Base-by-base conservation (phyloP, 1,284 basidiomycete genomes). In the Rhodotorula sp. region DNA sequence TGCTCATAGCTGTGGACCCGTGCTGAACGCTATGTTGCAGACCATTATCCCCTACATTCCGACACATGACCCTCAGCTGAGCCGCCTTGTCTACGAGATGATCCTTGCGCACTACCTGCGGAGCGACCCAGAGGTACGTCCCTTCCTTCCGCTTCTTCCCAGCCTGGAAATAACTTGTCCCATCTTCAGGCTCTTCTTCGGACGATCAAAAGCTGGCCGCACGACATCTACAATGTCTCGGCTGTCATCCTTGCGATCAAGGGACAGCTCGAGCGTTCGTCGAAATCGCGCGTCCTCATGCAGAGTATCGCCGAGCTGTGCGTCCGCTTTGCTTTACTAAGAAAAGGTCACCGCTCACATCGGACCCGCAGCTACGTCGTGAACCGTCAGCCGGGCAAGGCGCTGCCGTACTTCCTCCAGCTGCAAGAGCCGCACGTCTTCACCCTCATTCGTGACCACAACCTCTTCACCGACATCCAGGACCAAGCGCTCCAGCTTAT, bases 381-480 rank as follows among this genome's bases (percentile, higher is more conserved):
- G 22, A 94, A 96, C 77, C 88, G 91, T 4, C 94, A 98, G 83
- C 93, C 92, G 0, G 94, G 92, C 36, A 95, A 96, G 82, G 97
- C 96, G 0, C 83, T 99, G 3, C 91, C 92, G 0, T 98, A 89
- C 83, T 92, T 90, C 82, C 85, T 99, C 19, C 88, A 91, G 6
- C 84, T 99, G 22, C 88, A 94, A 17, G 86, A 90, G 61, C 88
- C 93, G 4, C 90, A 93, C 76, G 95, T 98, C 3, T 97, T 99
- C 80, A 91, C 95, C 75, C 89, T 99, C 65, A 97, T 99, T 75
- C 86, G 91, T 56, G 93, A 97, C 68, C 86, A 98, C 81, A 97
- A 97, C 77, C 85, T 99, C 2, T 98, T 97, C 82, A 93, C 93
- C 32, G 93, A 93, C 56, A 91, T 99, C 1, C 91, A 94, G 80